Evolutionary conservation across 2,329 filamentous ascomycete genomes (phyloP), one percentile per base, ranked within the genome.

Genomic region (Paracamarosporium sp.): DNA sequence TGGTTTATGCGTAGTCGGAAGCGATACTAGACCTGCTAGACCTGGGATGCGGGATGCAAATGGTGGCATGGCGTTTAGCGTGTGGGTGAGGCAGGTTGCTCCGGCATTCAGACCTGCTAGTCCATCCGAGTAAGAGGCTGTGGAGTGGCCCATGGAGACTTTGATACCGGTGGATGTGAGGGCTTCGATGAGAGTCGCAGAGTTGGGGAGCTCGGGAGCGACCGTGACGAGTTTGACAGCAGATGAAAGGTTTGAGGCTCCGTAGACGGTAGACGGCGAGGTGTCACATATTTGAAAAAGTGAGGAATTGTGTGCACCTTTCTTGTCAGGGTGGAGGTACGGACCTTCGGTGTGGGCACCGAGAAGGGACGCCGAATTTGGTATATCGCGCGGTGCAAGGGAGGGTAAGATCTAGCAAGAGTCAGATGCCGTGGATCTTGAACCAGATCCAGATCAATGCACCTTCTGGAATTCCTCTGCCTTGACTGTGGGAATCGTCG

Each of bases 331-430:
- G 57, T 81, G 77, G 5, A 86, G 79, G 63, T 83, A 86, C 7
- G 84, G 84, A 2, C 84, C 84, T 78, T 86, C 84, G 17, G 78
- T 77, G 64, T 86, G 84, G n/a, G 83, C 83, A 28, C 84, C 84
- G 1, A 86, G 78, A 5, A 86, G 75, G 17, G 80, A 78, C n/a
- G 84, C 83, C 4, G 78, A 78, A 13, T 69, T 62, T 9, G 74
- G 57, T 48, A 81, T 78, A 11, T 75, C 65, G 22, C 78, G 74
- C 13, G 83, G 82, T 22, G 63, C 67, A 3, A 85, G 73, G 22
- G 73, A 78, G 0, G 83, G 82, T 4, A 85, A 76, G 36, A 83
- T 80, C 81, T 80, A 60, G 4, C n/a, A 25, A 7, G 28, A 15
- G 17, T 41, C 38, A 53, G 46, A 25, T 43, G 15, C 12, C 15